These are phyloP conservation scores for Pestalotiopsis sp. DNA, from an alignment of 2,329 filamentous ascomycete species.

Conservation along the genomic window DNA sequence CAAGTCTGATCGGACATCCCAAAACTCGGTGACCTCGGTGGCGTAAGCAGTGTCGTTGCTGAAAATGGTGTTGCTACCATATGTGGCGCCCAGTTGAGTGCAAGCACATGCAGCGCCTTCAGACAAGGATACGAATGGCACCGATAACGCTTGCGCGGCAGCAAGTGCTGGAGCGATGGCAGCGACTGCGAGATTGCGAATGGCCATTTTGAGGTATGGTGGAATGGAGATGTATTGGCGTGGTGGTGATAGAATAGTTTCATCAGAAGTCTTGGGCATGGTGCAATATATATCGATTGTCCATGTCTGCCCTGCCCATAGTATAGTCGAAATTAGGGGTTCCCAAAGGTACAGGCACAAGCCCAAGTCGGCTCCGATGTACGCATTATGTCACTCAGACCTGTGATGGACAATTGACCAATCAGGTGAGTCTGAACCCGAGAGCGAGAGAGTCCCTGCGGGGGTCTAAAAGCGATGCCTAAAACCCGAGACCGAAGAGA, in stretches of 20 bases:
- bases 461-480: no score
- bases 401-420: neutral
- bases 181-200: neutral
- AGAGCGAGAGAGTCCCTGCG: no score
- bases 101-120: neutral
- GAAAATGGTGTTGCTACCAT: neutral
- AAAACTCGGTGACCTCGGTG: slow-evolving; percentile 1
- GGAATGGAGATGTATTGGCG: neutral
- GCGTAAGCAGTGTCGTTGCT: neutral
- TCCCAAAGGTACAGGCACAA: neutral
- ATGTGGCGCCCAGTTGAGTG: neutral
- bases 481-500: no score
- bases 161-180: neutral
- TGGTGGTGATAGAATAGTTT: neutral
- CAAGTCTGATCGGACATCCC: slow-evolving; percentile 3
- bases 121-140: neutral
- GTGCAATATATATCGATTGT: neutral
- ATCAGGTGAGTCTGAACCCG: no score
- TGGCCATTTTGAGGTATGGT: neutral
- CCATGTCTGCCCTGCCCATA: neutral
- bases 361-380: neutral
- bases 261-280: neutral
- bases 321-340: neutral
- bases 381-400: neutral
- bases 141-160: neutral